Evolutionary conservation across 2,329 filamentous ascomycete species (phyloP), one percentile per base, ranked within the genome.

Genomic region (Penicillium sp.): DNA sequence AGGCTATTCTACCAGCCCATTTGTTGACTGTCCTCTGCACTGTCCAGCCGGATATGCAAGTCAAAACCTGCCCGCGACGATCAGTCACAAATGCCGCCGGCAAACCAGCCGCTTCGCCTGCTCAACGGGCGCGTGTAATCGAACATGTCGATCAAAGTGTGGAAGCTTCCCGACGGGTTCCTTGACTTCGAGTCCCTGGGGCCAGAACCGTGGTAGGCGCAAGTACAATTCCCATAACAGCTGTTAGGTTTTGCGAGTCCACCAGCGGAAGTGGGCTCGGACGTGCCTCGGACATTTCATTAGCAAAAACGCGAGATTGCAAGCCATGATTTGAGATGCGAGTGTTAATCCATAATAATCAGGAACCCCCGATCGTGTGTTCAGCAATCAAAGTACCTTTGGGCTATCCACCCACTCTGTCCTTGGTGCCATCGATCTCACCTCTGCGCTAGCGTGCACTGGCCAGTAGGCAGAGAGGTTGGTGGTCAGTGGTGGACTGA

Each of bases 41-140:
- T 24, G 53, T 57, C 58, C 63, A 51, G 66, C 61, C 47, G 56
- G 56, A 59, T 64, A 50, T 63, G 44, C 59, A 63, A 28, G 57
- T 62, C 49, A 50, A 45, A 40, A 40, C 26, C 44, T 60, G 54
- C 44, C 59, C 49, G 45, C 19, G 64, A 40, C 59, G 66, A 68
- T 68, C 56, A 26, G 47, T 68, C 66, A 68, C 59, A 68, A 68
- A 61, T 10, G 37, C 28, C 15, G 37, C 28, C 22, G 17, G 26
- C 15, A 38, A 50, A 19, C 24, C 45, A 51, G 22, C 13, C 55
- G 51, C 19, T 37, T 26, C n/a, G 37, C 22, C 22, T 49, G 51
- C 17, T 35, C 7, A 40, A 24, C 13, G 2, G 35, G 19, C 10
- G 40, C 40, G 19, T 40, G 13, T 22, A 33, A 38, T 37, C n/a